phyloP scores from a whole-genome alignment of 2,329 filamentous ascomycete genomes.

The Ceratocystis papillata region DNA sequence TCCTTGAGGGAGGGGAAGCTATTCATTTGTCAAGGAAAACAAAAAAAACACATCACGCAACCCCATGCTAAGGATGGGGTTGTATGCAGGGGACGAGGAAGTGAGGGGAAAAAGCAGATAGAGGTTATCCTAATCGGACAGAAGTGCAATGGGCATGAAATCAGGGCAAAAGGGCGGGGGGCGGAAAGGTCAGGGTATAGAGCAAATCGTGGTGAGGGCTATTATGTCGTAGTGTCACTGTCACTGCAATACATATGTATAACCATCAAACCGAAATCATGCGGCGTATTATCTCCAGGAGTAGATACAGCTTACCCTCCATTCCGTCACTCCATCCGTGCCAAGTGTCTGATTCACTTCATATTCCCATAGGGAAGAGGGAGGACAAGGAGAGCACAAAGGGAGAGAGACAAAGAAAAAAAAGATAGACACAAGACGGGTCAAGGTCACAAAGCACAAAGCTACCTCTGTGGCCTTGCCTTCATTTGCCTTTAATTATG shows the following conservation, averaged over 20 bases:
- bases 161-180: neutral
- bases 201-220: neutral
- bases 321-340: neutral
- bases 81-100: constrained; percentile 11
- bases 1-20: constrained; percentile 5
- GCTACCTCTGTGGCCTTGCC: neutral
- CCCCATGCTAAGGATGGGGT: constrained; percentile 2
- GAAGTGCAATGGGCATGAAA: neutral
- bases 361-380: neutral
- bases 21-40: neutral
- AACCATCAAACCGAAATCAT: neutral
- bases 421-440: neutral
- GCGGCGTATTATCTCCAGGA: neutral
- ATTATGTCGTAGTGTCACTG: neutral
- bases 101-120: neutral
- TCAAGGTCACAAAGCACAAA: neutral
- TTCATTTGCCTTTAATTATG: neutral
- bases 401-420: neutral
- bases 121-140: neutral
- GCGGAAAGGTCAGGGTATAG: neutral
- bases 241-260: neutral
- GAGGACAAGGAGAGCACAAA: neutral
- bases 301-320: neutral
- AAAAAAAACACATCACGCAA: constrained; percentile 2
- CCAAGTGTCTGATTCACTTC: neutral